phyloP scores from a whole-genome alignment of 768 basidiomycete genomes.

The Boletus patriciae region DNA sequence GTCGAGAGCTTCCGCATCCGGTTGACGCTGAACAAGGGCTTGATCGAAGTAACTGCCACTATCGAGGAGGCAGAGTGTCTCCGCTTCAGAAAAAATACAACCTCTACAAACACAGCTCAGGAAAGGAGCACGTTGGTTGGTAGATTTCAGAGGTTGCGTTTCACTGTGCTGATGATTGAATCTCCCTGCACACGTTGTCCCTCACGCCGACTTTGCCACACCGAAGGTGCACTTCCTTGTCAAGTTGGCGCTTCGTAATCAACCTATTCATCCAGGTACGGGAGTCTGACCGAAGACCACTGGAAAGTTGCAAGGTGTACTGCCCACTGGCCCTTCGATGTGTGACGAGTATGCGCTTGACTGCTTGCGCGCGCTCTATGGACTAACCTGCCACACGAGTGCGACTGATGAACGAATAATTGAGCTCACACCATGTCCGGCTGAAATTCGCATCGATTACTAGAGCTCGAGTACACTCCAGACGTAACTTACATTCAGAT shows the following conservation, averaged over 20 bases:
- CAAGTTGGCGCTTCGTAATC: conserved; percentile 19
- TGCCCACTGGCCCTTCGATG: too few species aligned
- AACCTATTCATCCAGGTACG: conserved; percentile 15
- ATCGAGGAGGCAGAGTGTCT: conserved; percentile 35
- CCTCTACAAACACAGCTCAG: conserved; percentile 30
- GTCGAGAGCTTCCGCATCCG: conserved; percentile 23
- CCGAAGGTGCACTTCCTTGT: too few species aligned
- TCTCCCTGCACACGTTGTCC: conserved; percentile 31
- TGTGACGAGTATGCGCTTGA: too few species aligned
- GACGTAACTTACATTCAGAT: conserved; percentile 30
- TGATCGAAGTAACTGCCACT: conserved; percentile 31
- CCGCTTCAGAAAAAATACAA: conserved; percentile 35
- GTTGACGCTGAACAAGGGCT: conserved; percentile 23
- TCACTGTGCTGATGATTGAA: background rate
- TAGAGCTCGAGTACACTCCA: conserved; percentile 37
- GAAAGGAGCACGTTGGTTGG: conserved; percentile 32
- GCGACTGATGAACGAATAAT: conserved; percentile 23
- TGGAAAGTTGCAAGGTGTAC: conserved; percentile 17
- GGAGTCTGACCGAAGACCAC: conserved; percentile 21
- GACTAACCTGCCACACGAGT: conserved; percentile 13
- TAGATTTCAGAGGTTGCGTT: background rate
- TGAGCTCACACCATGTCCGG: background rate
- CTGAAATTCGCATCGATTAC: conserved; percentile 7
- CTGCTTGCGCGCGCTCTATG: conserved; percentile 33
- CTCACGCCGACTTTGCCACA: conserved; percentile 38